Evolutionary conservation across 2,329 filamentous ascomycete species (phyloP).

Genomic region (Colletotrichum salicis): DNA sequence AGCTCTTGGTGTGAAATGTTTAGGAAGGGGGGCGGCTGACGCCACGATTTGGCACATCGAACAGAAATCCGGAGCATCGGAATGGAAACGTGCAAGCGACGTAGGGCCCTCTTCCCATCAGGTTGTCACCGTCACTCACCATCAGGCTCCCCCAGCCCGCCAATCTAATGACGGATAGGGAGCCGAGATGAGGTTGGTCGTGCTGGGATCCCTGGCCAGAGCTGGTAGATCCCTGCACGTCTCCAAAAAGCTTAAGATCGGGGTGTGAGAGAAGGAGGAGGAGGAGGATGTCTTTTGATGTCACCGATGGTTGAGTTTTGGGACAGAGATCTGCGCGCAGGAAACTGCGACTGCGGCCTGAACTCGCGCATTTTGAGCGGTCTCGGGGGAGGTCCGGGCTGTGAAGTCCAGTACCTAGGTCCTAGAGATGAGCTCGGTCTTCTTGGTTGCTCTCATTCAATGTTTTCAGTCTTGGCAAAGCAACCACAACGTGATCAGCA

Average conservation of each 20-base stretch:
- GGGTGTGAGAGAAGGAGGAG: background rate
- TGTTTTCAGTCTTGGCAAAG: background rate
- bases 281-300: constrained; percentile 4
- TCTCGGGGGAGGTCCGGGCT: background rate
- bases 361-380: background rate
- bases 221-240: constrained; percentile 24
- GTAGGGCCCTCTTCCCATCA: background rate
- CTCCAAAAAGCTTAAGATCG: constrained; percentile 26
- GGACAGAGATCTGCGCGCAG: background rate
- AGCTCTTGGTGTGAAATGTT: background rate
- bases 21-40: background rate
- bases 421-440: background rate
- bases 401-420: background rate
- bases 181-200: constrained; percentile 9
- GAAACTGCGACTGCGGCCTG: background rate
- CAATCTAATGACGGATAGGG: background rate
- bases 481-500: background rate
- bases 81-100: background rate
- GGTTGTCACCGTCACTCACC: background rate
- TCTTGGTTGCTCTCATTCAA: background rate
- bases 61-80: constrained; percentile 1
- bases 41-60: constrained; percentile 7
- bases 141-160: background rate
- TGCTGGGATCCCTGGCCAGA: constrained; percentile 12
- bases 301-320: constrained; percentile 5